Conservation (phyloP, 164 flowering plant species). For the Brasenia schreberi region DNA sequence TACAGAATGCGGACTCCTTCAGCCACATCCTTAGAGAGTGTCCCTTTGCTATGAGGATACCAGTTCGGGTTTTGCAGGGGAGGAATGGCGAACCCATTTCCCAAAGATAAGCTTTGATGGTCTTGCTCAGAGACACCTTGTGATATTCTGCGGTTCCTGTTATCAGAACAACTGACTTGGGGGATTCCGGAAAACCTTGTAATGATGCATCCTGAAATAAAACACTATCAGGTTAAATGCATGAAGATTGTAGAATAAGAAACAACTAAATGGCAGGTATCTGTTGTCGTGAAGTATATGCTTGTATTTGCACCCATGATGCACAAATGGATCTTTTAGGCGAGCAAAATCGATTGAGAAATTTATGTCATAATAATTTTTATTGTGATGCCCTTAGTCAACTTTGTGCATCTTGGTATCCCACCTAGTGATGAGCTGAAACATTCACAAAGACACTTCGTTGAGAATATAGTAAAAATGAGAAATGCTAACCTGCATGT, state of each 20-base stretch:
- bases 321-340: no score
- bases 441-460: no score
- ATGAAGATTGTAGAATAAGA: background rate
- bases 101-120: constrained; percentile 82
- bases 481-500: constrained; percentile 68
- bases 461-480: background rate
- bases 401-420: no score
- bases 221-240: background rate
- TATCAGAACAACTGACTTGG: constrained; percentile 84
- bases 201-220: constrained; percentile 78
- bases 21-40: constrained; percentile 95
- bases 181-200: constrained; percentile 78
- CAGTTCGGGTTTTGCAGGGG: constrained; percentile 74
- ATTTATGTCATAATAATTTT: no score
- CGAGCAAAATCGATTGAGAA: no score
- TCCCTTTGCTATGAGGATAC: constrained; percentile 77
- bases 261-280: background rate
- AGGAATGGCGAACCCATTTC: constrained; percentile 99
- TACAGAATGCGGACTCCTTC: constrained; percentile 94
- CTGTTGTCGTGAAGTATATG: no score
- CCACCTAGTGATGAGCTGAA: no score
- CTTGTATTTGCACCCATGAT: no score
- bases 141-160: constrained; percentile 90
- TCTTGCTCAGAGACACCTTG: constrained; percentile 64
- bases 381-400: no score